A percentile compares a stretch with the other conserved stretches of the same genome.
Evolutionary conservation across 2,329 filamentous ascomycete species (phyloP).

Genomic region (Hymenoscyphus fructigenus): DNA sequence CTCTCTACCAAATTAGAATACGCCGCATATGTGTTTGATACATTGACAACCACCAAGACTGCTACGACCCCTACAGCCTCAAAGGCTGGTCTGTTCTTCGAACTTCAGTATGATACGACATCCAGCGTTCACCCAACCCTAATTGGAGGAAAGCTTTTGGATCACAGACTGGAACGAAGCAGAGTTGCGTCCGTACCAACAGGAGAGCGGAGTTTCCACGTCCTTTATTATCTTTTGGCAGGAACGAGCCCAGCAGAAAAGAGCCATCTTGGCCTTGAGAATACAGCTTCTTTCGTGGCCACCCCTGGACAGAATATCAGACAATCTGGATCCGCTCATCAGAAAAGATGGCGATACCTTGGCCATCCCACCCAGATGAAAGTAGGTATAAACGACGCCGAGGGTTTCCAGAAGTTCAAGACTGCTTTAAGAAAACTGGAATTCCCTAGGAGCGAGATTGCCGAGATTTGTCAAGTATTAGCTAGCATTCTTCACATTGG

Average conservation of each 20-base stretch:
- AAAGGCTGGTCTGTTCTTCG: slow-evolving; percentile 92
- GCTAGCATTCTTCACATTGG: slow-evolving; percentile 96
- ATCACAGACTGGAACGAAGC: slow-evolving; percentile 89
- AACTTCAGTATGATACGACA: slow-evolving; percentile 93
- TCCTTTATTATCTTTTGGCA: slow-evolving; percentile 91
- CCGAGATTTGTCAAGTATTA: slow-evolving; percentile 92
- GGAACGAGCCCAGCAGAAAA: slow-evolving; percentile 91
- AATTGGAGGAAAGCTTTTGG: slow-evolving; percentile 90
- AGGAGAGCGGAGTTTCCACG: slow-evolving; percentile 93
- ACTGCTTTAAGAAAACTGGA: slow-evolving; percentile 91
- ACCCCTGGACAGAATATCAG: slow-evolving; percentile 44
- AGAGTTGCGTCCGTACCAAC: slow-evolving; percentile 90
- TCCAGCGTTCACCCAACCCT: slow-evolving; percentile 81
- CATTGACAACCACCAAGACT: slow-evolving; percentile 94
- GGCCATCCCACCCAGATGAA: slow-evolving; percentile 96
- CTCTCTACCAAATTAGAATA: slow-evolving; percentile 91
- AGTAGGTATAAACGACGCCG: slow-evolving; percentile 91
- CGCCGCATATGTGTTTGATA: slow-evolving; percentile 93
- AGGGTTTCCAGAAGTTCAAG: slow-evolving; percentile 97
- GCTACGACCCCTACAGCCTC: slow-evolving; percentile 93
- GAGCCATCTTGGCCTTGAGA: slow-evolving; percentile 68
- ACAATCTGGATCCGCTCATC: slow-evolving; percentile 44
- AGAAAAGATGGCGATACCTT: slow-evolving; percentile 92
- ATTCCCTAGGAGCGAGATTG: slow-evolving; percentile 89
- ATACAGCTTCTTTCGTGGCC: slow-evolving; percentile 45